Evolutionary conservation across 495 filamentous ascomycete species (phyloP), one percentile per base, ranked within the genome.

Genomic region (Elasticomyces elasticus): DNA sequence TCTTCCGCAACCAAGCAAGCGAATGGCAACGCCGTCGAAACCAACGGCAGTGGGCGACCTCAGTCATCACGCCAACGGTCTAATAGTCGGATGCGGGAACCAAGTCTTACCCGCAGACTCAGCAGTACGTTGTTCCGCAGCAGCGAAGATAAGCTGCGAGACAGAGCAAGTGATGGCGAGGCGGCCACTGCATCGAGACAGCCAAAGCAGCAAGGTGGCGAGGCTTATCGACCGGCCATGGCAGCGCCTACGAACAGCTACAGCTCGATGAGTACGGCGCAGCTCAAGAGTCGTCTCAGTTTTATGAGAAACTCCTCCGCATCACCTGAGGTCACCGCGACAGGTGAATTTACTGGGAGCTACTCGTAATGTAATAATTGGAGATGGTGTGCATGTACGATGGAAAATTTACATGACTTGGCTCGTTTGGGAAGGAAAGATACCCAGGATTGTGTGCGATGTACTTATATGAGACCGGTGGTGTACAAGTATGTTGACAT

Each of bases 201-300:
- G 17, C 23, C 17, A 19, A 27, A 20, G 49, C 37, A 49, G 45
- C 27, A 31, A 37, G 17, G 26, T 15, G 38, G 17, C 20, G 53
- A 26, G 41, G 25, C 37, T n/a, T 12, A 58, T 49, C 64, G 66
- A 61, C 68, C 59, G 43, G 63, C 42, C 15, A 45, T 27, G 20
- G 30, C 11, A 19, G n/a, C 54, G 51, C 67, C 52, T 17, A 62
- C 63, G 63, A 69, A 60, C 60, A 66, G 65, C 45, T 63, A 48
- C 43, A 23, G 46, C 58, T 24, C 47, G 53, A 52, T 33, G 55
- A 65, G 51, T 50, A 49, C 30, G 42, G 59, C n/a, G 72, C 76
- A 5, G 82, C 76, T 89, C 49, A 78, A 78, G 69, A 88, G 84
- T 68, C 66, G 86, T 61, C 68, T 89, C 47, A 88, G 84, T 59